These are phyloP conservation scores for Pyrenochaeta sp. DNA, from an alignment of 2,329 filamentous ascomycete species.

Conservation along the genomic window DNA sequence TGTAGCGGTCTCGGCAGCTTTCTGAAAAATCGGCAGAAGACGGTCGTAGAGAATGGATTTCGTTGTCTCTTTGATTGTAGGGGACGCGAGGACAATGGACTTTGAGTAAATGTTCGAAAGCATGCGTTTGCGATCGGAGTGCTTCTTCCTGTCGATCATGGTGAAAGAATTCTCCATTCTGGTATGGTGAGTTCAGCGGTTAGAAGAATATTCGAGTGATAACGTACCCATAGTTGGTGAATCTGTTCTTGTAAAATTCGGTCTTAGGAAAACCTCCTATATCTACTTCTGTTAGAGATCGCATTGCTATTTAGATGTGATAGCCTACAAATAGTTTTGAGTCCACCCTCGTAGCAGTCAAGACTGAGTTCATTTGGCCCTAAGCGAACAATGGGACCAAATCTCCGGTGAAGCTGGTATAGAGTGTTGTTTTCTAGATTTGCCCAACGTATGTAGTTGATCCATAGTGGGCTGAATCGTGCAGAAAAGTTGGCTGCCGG, in stretches of 20 bases:
- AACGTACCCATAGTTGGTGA: background rate
- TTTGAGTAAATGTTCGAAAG: slow-evolving; percentile 72
- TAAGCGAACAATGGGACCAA: background rate
- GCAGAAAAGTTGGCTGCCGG: background rate
- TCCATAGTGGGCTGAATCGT: background rate
- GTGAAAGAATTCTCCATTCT: background rate
- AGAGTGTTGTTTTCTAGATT: background rate
- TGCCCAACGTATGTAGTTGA: background rate
- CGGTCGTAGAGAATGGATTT: background rate
- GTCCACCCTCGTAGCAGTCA: background rate
- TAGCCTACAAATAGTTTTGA: background rate
- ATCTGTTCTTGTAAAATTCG: background rate
- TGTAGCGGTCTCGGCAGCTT: background rate
- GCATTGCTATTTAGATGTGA: background rate
- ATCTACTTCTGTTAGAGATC: background rate
- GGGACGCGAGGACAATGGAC: slow-evolving; percentile 3
- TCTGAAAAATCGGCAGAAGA: background rate
- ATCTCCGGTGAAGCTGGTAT: background rate
- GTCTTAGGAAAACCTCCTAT: background rate
- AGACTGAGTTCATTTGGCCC: background rate
- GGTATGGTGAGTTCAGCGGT: background rate
- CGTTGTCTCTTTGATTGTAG: background rate
- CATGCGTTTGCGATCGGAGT: slow-evolving; percentile 75
- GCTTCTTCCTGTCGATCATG: slow-evolving; percentile 54
- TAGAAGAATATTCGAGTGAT: background rate